Conservation (phyloP, 2,329 filamentous ascomycete species). For the Sporothrix pseudoabietina region DNA sequence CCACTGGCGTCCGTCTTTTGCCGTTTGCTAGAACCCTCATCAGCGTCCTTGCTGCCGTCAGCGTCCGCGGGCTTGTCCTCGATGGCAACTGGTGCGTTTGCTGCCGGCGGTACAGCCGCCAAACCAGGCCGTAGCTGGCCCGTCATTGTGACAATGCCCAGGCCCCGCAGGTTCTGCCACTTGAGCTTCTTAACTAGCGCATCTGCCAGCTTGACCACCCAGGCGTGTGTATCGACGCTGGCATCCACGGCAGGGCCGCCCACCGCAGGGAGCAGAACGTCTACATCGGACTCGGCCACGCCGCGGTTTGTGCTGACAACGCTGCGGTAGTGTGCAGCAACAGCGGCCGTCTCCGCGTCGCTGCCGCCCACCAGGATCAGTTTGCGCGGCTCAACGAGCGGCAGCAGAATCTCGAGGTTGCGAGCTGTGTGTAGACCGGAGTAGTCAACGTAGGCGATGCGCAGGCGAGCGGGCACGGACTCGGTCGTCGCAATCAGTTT, state of each 20-base stretch:
- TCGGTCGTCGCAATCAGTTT: conserved; percentile 70
- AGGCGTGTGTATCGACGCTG: conserved; percentile 96
- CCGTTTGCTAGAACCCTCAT: conserved; percentile 52
- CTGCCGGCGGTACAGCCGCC: conserved; percentile 34
- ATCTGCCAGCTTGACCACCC: conserved; percentile 89
- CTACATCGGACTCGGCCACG: conserved; percentile 54
- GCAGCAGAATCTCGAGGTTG: conserved; percentile 91
- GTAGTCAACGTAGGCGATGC: conserved; percentile 88
- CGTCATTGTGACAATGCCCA: conserved; percentile 91
- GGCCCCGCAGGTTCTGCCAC: conserved; percentile 90
- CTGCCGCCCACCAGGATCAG: conserved; percentile 87
- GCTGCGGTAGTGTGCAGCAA: conserved; percentile 79
- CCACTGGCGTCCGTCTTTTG: conserved; percentile 48
- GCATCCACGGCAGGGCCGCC: conserved; percentile 73
- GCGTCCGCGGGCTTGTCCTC: conserved; percentile 36
- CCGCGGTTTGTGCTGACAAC: conserved; percentile 55
- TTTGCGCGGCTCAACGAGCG: conserved; percentile 90
- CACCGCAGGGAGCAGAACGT: conserved; percentile 80
- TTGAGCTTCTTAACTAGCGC: conserved; percentile 81
- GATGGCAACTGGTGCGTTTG: conserved; percentile 46
- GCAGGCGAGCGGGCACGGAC: conserved; percentile 67
- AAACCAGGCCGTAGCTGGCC: conserved; percentile 59
- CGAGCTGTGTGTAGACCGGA: conserved; percentile 90
- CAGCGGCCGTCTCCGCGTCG: conserved; percentile 71
- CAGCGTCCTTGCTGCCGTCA: conserved; percentile 42